phyloP scores from a whole-genome alignment of 2,329 filamentous ascomycete species.

The Ophiocordyceps robertsii region DNA sequence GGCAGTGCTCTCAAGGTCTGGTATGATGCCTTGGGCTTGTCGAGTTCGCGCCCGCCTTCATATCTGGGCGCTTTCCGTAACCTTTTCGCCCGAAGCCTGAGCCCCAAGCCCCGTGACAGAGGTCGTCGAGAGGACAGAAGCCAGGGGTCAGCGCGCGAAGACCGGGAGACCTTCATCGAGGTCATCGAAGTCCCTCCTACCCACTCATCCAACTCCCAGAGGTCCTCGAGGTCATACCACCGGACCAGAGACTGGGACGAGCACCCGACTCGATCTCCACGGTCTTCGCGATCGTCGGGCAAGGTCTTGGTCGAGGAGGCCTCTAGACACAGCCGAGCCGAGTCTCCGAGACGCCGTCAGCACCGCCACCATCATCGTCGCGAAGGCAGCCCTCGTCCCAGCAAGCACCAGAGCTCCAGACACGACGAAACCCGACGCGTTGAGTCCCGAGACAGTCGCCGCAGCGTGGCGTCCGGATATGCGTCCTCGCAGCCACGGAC shows the following conservation, averaged over 20 bases:
- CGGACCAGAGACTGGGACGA: neutral
- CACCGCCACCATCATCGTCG: neutral
- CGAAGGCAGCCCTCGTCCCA: neutral
- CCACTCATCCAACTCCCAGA: neutral
- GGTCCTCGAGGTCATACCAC: neutral
- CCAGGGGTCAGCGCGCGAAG: neutral
- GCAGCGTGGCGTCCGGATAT: neutral
- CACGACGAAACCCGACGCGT: neutral
- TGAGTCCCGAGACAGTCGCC: neutral
- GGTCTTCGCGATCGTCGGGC: neutral
- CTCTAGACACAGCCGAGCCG: neutral
- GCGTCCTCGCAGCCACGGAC: neutral
- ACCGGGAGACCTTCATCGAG: constrained; percentile 1
- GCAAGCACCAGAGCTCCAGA: neutral
- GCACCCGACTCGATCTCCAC: neutral
- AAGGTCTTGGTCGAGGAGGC: neutral
- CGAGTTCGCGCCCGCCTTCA: neutral
- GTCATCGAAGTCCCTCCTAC: neutral
- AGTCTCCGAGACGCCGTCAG: neutral
- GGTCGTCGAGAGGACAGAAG: neutral
- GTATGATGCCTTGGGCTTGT: constrained; percentile 8
- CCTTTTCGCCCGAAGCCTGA: constrained; percentile 1
- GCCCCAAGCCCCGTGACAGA: neutral
- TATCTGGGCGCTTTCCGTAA: constrained; percentile 1
- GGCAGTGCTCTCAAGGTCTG: constrained; percentile 42